A percentile compares a stretch with the other conserved stretches of the same genome.
phyloP scores from a whole-genome alignment of 73 alveolate genomes.

The Breviolum minutum region DNA sequence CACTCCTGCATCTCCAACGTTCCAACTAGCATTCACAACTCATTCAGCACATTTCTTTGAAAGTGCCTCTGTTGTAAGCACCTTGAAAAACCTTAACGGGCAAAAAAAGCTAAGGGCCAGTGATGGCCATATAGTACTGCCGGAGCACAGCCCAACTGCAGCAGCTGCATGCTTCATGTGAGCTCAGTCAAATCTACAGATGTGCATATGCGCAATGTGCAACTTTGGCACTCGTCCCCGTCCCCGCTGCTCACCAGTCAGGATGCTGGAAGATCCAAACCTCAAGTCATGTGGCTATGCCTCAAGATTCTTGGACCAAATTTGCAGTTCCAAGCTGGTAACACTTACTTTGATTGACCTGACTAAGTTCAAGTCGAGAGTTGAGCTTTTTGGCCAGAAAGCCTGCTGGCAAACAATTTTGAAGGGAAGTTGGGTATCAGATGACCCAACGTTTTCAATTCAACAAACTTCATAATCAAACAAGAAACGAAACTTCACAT shows the following conservation, averaged over 20 bases:
- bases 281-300: not conserved
- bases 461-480: too few relatives aligned
- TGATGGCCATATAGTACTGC: not conserved
- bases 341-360: not conserved
- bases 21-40: not conserved
- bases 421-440: not conserved
- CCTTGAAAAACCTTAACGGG: not conserved
- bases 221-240: slow-evolving; percentile 2
- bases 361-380: slow-evolving; percentile 27
- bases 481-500: not conserved
- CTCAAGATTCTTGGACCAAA: too few relatives aligned
- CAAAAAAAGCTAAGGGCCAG: too few relatives aligned
- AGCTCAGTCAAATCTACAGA: not conserved
- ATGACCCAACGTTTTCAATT: not conserved
- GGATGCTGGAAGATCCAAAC: slow-evolving; percentile 29
- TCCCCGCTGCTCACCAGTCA: not conserved
- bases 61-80: not conserved
- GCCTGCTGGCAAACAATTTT: not conserved
- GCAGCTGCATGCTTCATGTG: not conserved
- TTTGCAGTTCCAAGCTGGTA: too few relatives aligned
- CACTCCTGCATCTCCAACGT: slow-evolving; percentile 2
- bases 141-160: slow-evolving; percentile 6
- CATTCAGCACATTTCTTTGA: slow-evolving; percentile 4
- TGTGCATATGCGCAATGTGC: not conserved
- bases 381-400: not conserved